Evolutionary conservation across 2,329 filamentous ascomycete species (phyloP).

Genomic region (Fusarium siculi): DNA sequence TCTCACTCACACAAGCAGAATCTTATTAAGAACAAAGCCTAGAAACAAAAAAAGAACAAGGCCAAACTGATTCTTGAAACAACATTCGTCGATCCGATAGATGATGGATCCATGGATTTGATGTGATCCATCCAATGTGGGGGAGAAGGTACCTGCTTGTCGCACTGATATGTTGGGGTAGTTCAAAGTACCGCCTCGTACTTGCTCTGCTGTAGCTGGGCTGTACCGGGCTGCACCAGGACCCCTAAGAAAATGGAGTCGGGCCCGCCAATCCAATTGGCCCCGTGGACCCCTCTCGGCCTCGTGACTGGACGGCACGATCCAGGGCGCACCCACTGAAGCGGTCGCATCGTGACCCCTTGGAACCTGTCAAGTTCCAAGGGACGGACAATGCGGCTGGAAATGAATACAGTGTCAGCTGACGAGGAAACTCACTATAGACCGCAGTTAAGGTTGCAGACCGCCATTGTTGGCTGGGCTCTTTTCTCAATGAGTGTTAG

Average conservation of each 20-base stretch:
- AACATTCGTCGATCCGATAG: constrained; percentile 29
- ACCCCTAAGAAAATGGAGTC: constrained; percentile 25
- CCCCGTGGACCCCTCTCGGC: constrained; percentile 41
- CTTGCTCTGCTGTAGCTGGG: constrained; percentile 12
- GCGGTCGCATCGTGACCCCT: constrained; percentile 34
- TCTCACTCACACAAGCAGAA: constrained; percentile 13
- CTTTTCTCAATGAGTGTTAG: not conserved
- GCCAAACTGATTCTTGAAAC: constrained; percentile 12
- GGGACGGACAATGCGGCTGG: constrained; percentile 1
- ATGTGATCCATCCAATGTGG: constrained; percentile 23
- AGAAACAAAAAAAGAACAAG: constrained; percentile 23
- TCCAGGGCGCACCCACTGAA: constrained; percentile 30
- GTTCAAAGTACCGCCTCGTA: constrained; percentile 12
- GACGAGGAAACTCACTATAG: constrained; percentile 21
- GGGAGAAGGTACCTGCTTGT: constrained; percentile 11
- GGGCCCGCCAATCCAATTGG: constrained; percentile 40
- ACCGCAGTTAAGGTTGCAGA: constrained; percentile 18
- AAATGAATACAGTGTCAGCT: constrained; percentile 35
- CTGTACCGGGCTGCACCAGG: not conserved
- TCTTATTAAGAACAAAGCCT: constrained; percentile 13
- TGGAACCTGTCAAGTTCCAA: constrained; percentile 24
- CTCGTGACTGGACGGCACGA: constrained; percentile 43
- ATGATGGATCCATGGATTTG: constrained; percentile 23
- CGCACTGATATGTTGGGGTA: constrained; percentile 14
- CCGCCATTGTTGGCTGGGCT: constrained; percentile 24